These are phyloP conservation scores for Pseudonitzschia multistriata DNA, from an alignment of 108 stramenopile species.

Conservation along the genomic window DNA sequence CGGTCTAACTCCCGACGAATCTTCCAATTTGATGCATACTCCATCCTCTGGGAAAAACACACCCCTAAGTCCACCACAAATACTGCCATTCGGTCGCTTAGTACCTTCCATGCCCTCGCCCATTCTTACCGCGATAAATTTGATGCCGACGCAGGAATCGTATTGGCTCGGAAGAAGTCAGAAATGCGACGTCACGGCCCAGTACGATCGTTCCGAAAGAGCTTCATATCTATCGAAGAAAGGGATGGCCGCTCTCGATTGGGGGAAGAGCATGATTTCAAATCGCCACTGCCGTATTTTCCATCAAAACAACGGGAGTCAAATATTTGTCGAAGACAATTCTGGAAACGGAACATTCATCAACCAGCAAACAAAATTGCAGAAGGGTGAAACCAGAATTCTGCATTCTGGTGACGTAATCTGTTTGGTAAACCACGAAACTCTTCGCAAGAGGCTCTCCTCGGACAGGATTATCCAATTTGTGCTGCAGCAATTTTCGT, in stretches of 20 bases:
- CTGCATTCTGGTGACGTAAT: conserved; percentile 93
- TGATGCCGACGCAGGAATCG: conserved; percentile 22
- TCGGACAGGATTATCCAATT: conserved; percentile 30
- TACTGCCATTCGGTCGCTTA: conserved; percentile 62
- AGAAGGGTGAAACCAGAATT: conserved; percentile 71
- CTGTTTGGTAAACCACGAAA: conserved; percentile 77
- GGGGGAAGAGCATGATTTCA: conserved; percentile 69
- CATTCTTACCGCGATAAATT: conserved; percentile 17
- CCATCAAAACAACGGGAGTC: conserved; percentile 3
- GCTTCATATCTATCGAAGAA: conserved; percentile 19
- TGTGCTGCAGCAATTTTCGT: conserved; percentile 64
- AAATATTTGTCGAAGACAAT: conserved; percentile 85
- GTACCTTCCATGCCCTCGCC: conserved; percentile 36
- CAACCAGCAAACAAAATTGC: conserved; percentile 67
- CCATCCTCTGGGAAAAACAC: conserved; percentile 17
- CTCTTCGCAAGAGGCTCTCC: conserved; percentile 52
- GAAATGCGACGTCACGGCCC: conserved; percentile 47
- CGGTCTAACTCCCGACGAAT: conserved; percentile 24
- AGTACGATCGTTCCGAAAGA: conserved; percentile 1
- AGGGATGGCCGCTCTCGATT: conserved; percentile 35
- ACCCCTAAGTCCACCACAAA: conserved; percentile 48
- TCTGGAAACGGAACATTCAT: conserved; percentile 91
- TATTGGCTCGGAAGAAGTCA: conserved; percentile 26
- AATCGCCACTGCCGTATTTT: conserved; percentile 79
- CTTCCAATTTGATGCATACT: conserved; percentile 5